Conservation (phyloP, 202 grass and related monocot species). For the Cymbopogon flexuosus region DNA sequence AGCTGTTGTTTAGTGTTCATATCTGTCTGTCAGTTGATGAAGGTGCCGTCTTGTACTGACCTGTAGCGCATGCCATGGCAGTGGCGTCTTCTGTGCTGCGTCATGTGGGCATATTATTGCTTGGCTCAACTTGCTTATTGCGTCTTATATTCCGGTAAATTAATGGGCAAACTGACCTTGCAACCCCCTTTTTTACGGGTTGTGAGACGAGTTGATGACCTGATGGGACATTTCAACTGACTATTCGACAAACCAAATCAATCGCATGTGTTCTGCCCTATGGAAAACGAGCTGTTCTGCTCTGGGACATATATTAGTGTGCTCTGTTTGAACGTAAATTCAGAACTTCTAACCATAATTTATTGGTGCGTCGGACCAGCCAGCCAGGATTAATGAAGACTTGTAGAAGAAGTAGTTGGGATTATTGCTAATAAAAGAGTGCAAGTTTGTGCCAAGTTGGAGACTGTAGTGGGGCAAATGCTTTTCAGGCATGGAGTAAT, state of each 20-base stretch:
- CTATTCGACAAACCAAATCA: not conserved
- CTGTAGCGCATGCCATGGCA: conserved; percentile 11
- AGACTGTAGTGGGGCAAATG: not conserved
- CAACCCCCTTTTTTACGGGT: not conserved
- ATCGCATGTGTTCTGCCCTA: not conserved
- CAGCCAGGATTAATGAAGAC: not conserved
- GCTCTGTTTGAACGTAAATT: not conserved
- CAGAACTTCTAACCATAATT: not conserved
- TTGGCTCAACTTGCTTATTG: conserved; percentile 15
- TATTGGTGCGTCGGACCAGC: not conserved
- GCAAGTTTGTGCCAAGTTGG: not conserved
- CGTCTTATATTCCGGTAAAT: not conserved
- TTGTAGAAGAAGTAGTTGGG: not conserved
- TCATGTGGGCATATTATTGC: conserved; percentile 39
- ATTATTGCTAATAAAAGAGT: not conserved
- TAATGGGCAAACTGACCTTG: conserved; percentile 8
- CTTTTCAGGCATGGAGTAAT: not conserved
- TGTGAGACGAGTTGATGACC: not conserved
- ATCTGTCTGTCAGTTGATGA: not conserved
- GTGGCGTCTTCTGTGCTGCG: conserved; percentile 27
- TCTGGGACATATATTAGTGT: not conserved
- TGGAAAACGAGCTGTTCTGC: not conserved
- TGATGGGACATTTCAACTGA: conserved; percentile 9
- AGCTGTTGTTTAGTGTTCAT: conserved; percentile 25
- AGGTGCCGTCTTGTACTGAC: conserved; percentile 22